Percentiles rank a stretch among this genome's conserved stretches.
Conservation (phyloP, 2,329 filamentous ascomycete genomes). For the Stemphylium vesicarium region DNA sequence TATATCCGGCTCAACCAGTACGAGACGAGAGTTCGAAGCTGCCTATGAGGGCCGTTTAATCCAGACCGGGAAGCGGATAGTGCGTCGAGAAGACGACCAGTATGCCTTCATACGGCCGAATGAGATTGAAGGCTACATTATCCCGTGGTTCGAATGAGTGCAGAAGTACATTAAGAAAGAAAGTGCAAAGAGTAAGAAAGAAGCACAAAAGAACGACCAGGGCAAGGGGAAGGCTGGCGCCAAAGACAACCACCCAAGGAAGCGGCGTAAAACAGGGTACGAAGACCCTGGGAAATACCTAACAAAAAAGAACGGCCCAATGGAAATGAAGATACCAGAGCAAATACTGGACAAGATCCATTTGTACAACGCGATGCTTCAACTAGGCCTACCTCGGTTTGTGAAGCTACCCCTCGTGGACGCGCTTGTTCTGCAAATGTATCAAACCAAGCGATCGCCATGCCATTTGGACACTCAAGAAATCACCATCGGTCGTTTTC, state of each 20-base stretch:
- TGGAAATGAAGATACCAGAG: slow-evolving; percentile 11
- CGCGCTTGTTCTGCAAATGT: slow-evolving; percentile 22
- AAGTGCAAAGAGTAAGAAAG: not conserved
- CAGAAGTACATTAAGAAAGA: not conserved
- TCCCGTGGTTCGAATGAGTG: slow-evolving; percentile 24
- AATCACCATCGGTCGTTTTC: slow-evolving; percentile 23
- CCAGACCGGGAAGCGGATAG: not conserved
- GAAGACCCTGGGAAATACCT: not conserved
- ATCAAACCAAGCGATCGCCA: slow-evolving; percentile 4
- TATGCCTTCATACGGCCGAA: slow-evolving; percentile 17
- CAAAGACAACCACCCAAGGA: not conserved
- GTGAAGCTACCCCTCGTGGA: slow-evolving; percentile 20
- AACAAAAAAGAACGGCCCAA: not conserved
- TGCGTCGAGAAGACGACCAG: not conserved
- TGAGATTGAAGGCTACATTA: slow-evolving; percentile 15
- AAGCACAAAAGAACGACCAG: not conserved
- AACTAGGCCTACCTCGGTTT: slow-evolving; percentile 19
- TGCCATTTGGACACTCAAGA: slow-evolving; percentile 26
- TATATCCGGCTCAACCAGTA: no score
- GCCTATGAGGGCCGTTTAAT: not conserved
- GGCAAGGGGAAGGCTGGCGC: not conserved
- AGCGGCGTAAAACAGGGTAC: not conserved
- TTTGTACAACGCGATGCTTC: slow-evolving; percentile 30
- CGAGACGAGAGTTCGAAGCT: not conserved
- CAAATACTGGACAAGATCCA: slow-evolving; percentile 24